phyloP scores from a whole-genome alignment of 176 grass and related monocot species.

The Carex scoparia region DNA sequence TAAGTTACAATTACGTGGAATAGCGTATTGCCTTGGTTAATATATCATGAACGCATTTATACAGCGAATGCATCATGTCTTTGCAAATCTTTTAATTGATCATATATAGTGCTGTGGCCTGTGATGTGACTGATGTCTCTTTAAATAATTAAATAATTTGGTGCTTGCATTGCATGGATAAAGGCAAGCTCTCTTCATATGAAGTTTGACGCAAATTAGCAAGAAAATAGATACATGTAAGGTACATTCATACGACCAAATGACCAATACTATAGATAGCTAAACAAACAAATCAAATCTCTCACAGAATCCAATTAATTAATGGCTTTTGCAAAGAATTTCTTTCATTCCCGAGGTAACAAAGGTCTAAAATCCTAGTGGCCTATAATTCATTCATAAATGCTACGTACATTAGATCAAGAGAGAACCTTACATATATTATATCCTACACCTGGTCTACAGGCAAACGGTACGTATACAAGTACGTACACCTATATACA shows the following conservation, averaged over 20 bases:
- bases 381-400: conserved; percentile 30
- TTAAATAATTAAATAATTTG: not conserved
- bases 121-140: not conserved
- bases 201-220: not conserved
- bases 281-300: conserved; percentile 43
- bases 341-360: conserved; percentile 63
- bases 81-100: not conserved
- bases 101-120: not conserved
- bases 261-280: conserved; percentile 8
- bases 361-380: conserved; percentile 21
- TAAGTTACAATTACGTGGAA: not conserved
- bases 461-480: not conserved
- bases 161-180: not conserved
- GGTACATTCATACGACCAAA: not conserved
- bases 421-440: not conserved
- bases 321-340: conserved; percentile 42
- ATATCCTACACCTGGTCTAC: conserved; percentile 13
- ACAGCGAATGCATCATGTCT: not conserved
- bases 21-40: not conserved
- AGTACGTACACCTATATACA: not conserved
- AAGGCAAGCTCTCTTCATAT: not conserved
- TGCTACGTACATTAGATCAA: not conserved
- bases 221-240: not conserved
- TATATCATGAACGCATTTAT: not conserved
- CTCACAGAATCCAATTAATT: conserved; percentile 13